Evolutionary conservation across 495 filamentous ascomycete genomes (phyloP), one percentile per base, ranked within the genome.

Genomic region (Cenococcum geophilum): DNA sequence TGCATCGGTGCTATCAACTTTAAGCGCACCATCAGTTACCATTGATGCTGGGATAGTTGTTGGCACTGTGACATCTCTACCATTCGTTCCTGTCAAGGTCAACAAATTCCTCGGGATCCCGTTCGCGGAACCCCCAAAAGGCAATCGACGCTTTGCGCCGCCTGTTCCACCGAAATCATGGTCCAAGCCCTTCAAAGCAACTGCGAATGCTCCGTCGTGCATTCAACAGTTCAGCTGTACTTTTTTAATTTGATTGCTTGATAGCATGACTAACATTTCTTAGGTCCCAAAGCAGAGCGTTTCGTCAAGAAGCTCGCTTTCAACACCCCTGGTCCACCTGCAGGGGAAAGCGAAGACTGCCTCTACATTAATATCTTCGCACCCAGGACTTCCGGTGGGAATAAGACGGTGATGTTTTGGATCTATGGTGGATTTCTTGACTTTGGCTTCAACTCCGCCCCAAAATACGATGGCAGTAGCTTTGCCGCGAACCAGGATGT

Each of bases 301-400:
- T 35, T 71, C 12, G 73, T 74, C 32, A 68, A 67, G 3, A 63
- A 69, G 43, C 27, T 53, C 5, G 64, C 74, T 5, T 76, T 72
- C 69, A 72, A 72, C 51, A 67, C 55, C 22, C 67, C 71, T 1
- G 32, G 64, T 4, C 59, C 62, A 0, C 63, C 65, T 20, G 2
- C 27, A 2, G 55, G 27, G n/a, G 74, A 76, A 59, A 76, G 71
- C 55, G 73, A 75, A 55, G 74, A 76, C 56, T 76, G 74, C 61
- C 58, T 74, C 12, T 76, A 73, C 57, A 54, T 76, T 32, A 76
- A 76, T 53, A 68, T 76, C 32, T 76, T 66, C 35, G 25, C 18
- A 18, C 5, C 49, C 10, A 10, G 23, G 14, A 18, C 32, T 35
- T n/a, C 53, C 0, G 36, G 53, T 5, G 6, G 6, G 6, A 6